These are phyloP conservation scores for Bolboschoenus planiculmis DNA, from an alignment of 176 grass and related monocot genomes.

Conservation along the genomic window DNA sequence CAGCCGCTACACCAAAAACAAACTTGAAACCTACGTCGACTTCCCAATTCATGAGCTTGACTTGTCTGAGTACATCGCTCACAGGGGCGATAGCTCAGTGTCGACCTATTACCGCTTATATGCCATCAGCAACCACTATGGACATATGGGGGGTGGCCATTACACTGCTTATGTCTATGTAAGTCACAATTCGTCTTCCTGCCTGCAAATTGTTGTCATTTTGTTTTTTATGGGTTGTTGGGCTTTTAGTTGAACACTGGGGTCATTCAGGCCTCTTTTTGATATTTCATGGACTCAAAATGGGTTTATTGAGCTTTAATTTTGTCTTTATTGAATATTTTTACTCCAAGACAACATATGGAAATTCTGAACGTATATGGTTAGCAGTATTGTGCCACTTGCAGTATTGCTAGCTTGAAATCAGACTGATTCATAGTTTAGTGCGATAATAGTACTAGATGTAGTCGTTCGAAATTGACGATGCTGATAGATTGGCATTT, in stretches of 20 bases:
- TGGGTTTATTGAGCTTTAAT: neutral
- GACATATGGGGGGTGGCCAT: constrained; percentile 87
- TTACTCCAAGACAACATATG: too few relatives aligned
- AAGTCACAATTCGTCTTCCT: constrained; percentile 30
- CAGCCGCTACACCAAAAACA: constrained; percentile 75
- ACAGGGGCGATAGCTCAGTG: constrained; percentile 30
- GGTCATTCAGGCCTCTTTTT: neutral
- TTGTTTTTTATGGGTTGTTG: neutral
- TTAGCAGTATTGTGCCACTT: too few relatives aligned
- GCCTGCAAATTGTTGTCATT: neutral
- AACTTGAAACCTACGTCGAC: constrained; percentile 85
- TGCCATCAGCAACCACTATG: constrained; percentile 83
- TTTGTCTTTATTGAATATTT: neutral
- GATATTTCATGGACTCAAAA: neutral
- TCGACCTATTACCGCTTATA: constrained; percentile 53
- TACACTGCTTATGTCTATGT: constrained; percentile 81
- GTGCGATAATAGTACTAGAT: too few relatives aligned
- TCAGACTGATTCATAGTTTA: too few relatives aligned
- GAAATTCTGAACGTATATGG: too few relatives aligned
- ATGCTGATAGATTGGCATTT: neutral
- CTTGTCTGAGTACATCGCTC: constrained; percentile 47
- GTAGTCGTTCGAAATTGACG: neutral
- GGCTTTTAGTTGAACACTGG: neutral
- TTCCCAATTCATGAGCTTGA: constrained; percentile 74
- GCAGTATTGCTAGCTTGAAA: too few relatives aligned